Conservation (phyloP, 345 rosid genomes). For the Arabidopsis thaliana region TAIR10.1 NC_003071.7:19589501-19590000, state of each 20-base stretch:
- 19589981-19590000: constrained; percentile 40
- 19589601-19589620: constrained; percentile 53
- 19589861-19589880: constrained; percentile 43
- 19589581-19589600: constrained; percentile 67
- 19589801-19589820: constrained; percentile 40
- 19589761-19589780: constrained; percentile 45
- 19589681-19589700: constrained; percentile 46
- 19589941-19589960: constrained; percentile 47
- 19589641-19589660: constrained; percentile 59
- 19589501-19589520: constrained; percentile 38
- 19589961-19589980: constrained; percentile 51
- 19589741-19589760: constrained; percentile 49
- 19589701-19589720: constrained; percentile 50
- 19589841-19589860: constrained; percentile 25
- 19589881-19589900: constrained; percentile 42
- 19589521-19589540: constrained; percentile 48
- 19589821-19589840: constrained; percentile 35
- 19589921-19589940: constrained; percentile 38
- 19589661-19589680: constrained; percentile 40
- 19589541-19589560: constrained; percentile 67
- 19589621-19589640: constrained; percentile 49
- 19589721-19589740: constrained; percentile 52
- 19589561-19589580: constrained; percentile 39
- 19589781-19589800: constrained; percentile 46
- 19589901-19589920: constrained; percentile 43